Evolutionary conservation across 2,329 filamentous ascomycete species (phyloP).

Genomic region (Fusarium sp.): DNA sequence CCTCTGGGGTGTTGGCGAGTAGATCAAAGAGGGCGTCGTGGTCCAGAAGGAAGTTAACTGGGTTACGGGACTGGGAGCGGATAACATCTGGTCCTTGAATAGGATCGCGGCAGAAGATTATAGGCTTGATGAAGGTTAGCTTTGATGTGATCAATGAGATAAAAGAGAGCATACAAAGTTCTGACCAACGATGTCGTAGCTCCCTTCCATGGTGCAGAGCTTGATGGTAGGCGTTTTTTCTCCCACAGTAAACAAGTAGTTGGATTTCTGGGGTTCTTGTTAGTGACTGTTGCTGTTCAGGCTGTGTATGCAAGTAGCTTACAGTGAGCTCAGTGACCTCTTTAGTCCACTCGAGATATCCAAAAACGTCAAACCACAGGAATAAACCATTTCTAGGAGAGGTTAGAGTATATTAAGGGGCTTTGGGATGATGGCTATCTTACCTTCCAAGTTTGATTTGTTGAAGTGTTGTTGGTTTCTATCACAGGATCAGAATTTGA

Average conservation of each 20-base stretch:
- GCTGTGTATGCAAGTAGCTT: background rate
- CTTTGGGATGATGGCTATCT: background rate
- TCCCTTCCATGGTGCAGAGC: constrained; percentile 7
- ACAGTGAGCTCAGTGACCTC: constrained; percentile 15
- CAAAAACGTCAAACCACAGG: constrained; percentile 17
- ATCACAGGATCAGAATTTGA: background rate
- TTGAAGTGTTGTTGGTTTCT: constrained; percentile 21
- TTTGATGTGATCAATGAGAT: background rate
- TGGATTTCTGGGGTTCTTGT: background rate
- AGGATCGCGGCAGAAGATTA: constrained; percentile 19
- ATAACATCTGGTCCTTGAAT: constrained; percentile 20
- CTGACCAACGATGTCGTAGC: background rate
- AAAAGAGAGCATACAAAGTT: background rate
- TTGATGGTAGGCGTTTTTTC: constrained; percentile 20
- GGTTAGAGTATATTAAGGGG: background rate
- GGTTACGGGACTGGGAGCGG: constrained; percentile 15
- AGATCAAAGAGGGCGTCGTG: constrained; percentile 15
- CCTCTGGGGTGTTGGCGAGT: constrained; percentile 3
- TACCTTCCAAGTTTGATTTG: constrained; percentile 12
- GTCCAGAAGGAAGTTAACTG: constrained; percentile 13
- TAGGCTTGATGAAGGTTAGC: background rate
- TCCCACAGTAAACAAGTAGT: constrained; percentile 2
- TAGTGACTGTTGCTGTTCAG: background rate
- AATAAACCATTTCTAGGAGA: background rate
- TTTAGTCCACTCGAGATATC: constrained; percentile 11